Evolutionary conservation across 2,329 filamentous ascomycete species (phyloP).

Genomic region (Cytospora schulzeri): DNA sequence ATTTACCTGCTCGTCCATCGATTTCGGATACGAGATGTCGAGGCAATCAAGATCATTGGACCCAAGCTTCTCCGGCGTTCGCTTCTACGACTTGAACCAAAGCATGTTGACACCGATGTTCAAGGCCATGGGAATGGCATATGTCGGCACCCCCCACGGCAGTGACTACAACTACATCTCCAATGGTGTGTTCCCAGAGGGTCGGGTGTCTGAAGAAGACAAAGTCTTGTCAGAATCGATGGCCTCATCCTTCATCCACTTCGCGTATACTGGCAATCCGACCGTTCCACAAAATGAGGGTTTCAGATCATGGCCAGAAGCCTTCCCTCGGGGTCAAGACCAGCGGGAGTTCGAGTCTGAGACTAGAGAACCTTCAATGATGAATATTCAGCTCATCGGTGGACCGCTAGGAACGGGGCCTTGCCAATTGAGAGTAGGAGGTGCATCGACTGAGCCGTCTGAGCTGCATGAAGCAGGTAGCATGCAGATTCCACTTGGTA

Average conservation of each 20-base stretch:
- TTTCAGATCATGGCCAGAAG: conserved; percentile 30
- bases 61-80: conserved; percentile 27
- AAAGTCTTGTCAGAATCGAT: conserved; percentile 27
- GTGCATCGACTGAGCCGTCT: not conserved
- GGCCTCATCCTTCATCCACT: conserved; percentile 31
- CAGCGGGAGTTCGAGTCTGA: not conserved
- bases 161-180: conserved; percentile 36
- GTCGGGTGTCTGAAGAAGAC: conserved; percentile 27
- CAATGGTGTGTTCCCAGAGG: conserved; percentile 31
- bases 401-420: conserved; percentile 31
- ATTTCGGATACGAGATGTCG: conserved; percentile 30
- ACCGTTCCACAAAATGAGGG: not conserved
- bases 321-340: conserved; percentile 26
- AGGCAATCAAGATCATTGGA: conserved; percentile 18
- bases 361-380: not conserved
- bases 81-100: conserved; percentile 36
- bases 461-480: not conserved
- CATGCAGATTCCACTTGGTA: conserved; percentile 23
- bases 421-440: conserved; percentile 1
- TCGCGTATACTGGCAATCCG: conserved; percentile 33
- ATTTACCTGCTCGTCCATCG: conserved; percentile 32
- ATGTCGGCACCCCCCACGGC: conserved; percentile 31
- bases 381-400: conserved; percentile 31
- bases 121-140: conserved; percentile 32
- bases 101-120: conserved; percentile 35